phyloP scores from a whole-genome alignment of 768 basidiomycete species.

The Pisolithus marmoratus region DNA sequence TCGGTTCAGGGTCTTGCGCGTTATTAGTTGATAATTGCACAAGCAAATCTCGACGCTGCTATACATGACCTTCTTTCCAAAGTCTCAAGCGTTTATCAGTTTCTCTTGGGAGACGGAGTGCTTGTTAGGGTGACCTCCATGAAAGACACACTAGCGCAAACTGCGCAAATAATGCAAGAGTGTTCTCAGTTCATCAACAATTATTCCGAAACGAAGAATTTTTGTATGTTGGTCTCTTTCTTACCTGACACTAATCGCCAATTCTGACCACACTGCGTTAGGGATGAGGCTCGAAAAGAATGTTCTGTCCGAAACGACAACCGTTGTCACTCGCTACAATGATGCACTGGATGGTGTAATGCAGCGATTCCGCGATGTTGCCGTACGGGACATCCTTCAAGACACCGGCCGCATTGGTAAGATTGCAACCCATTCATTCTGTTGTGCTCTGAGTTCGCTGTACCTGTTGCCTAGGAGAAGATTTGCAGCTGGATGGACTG shows the following conservation, averaged over 20 bases:
- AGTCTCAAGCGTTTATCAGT: constrained; percentile 1
- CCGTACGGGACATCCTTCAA: not conserved
- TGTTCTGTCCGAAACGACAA: not conserved
- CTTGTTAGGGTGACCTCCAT: not conserved
- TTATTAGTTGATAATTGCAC: not conserved
- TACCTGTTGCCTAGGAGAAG: not conserved
- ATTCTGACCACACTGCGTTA: not conserved
- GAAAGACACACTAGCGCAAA: not conserved
- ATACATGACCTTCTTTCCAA: constrained; percentile 2
- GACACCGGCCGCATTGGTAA: constrained; percentile 1
- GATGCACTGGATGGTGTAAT: not conserved
- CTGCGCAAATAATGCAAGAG: constrained; percentile 3
- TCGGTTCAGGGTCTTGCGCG: not conserved
- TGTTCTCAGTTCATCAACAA: constrained; percentile 5
- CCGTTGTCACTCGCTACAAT: not conserved
- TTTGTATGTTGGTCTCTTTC: constrained; percentile 1
- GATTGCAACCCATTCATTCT: not conserved
- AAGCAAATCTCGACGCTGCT: constrained; percentile 1
- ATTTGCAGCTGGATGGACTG: not conserved
- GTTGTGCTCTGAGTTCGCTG: not conserved
- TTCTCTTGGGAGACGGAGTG: not conserved
- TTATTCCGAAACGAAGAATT: constrained; percentile 2
- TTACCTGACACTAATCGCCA: not conserved
- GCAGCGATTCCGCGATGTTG: not conserved
- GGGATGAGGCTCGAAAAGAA: not conserved